A percentile compares a stretch with the other conserved stretches of the same genome.
phyloP scores from a whole-genome alignment of 148 eudicot genomes.

The Chenopodium album region DNA sequence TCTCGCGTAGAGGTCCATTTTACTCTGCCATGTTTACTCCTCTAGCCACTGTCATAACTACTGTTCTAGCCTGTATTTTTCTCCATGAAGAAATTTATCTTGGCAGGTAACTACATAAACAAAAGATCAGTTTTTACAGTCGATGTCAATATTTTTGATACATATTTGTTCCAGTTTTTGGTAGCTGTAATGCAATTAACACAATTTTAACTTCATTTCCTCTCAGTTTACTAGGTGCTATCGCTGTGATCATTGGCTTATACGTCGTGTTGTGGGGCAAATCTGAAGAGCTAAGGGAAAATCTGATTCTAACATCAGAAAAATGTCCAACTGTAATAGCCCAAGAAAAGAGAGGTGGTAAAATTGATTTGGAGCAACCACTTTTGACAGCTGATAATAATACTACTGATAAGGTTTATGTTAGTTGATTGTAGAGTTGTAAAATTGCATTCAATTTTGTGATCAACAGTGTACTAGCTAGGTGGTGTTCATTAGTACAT shows the following conservation, averaged over 20 bases:
- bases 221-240: constrained; percentile 56
- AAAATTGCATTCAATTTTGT: background rate
- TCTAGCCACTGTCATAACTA: constrained; percentile 54
- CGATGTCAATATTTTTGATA: background rate
- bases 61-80: constrained; percentile 49
- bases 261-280: constrained; percentile 77
- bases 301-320: background rate
- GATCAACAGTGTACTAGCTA: background rate
- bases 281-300: constrained; percentile 23
- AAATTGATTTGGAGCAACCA: constrained; percentile 30
- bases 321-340: background rate
- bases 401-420: background rate
- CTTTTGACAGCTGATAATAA: constrained; percentile 9
- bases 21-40: constrained; percentile 85
- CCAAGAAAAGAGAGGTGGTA: background rate
- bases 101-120: constrained; percentile 47
- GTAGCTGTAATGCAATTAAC: background rate
- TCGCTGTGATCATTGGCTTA: constrained; percentile 52
- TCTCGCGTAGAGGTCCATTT: constrained; percentile 59
- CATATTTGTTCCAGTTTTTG: background rate
- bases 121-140: background rate
- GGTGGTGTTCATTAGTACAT: background rate
- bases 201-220: background rate
- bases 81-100: constrained; percentile 54
- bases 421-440: background rate